These are phyloP conservation scores for Saturnispora silvae DNA, from an alignment of 805 yeast species.

Conservation along the genomic window DNA sequence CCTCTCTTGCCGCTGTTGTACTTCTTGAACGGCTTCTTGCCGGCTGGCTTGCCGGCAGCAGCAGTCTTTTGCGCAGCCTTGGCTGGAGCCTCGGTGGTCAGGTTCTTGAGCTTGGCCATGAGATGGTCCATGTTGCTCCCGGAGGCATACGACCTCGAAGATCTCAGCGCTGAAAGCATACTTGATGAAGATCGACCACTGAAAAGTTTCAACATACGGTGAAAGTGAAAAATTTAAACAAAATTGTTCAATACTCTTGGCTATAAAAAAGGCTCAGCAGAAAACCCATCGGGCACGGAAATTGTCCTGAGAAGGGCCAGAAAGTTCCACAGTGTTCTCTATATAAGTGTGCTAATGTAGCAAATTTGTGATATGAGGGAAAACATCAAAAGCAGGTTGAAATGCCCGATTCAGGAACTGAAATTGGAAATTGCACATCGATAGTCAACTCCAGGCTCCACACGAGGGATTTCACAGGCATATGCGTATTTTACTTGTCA, in stretches of 20 bases:
- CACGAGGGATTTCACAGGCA: no score
- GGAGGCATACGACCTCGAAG: constrained; percentile 5
- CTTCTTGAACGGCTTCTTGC: constrained; percentile 1
- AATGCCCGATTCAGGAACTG: no score
- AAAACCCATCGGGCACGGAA: no score
- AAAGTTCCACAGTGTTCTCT: no score
- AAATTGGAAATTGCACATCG: no score
- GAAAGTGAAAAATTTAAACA: neutral
- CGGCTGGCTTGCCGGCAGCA: neutral
- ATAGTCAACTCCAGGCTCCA: no score
- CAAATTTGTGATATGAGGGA: no score
- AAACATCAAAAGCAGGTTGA: no score
- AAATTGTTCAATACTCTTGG: neutral
- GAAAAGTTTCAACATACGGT: neutral
- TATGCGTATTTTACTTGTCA: no score
- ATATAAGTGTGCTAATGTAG: no score
- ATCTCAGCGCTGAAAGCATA: constrained; percentile 6
- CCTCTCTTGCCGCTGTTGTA: neutral
- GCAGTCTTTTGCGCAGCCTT: no score
- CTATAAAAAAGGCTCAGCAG: neutral
- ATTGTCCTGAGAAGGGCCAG: no score
- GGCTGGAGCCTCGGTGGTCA: constrained; percentile 1
- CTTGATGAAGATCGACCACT: neutral
- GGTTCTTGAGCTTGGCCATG: constrained; percentile 5
- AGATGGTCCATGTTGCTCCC: constrained; percentile 7